Evolutionary conservation across 2,329 filamentous ascomycete species (phyloP), one percentile per base, ranked within the genome.

Genomic region (Cladobotryum mycophilum): DNA sequence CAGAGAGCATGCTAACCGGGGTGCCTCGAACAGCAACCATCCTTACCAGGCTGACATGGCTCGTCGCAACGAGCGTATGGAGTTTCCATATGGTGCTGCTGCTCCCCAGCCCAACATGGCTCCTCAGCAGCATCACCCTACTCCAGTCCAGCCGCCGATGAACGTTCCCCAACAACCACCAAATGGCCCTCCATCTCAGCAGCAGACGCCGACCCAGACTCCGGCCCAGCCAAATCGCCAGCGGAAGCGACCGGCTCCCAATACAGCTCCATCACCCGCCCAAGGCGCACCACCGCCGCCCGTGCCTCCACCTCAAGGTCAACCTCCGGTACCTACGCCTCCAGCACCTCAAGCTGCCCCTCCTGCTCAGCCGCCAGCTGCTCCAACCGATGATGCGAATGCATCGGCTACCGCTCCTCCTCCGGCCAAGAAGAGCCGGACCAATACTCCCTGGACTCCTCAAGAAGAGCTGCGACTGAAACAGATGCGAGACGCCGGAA

Each of bases 361-460:
- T 20, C 57, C 63, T 22, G 53, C 60, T 34, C 65, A 64, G 48
- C 49, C 63, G 2, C 64, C 45, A 22, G 34, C 62, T 49, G 57
- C 59, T 8, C 49, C 64, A n/a, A 53, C 49, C 35, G 66, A 69
- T 15, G 66, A 70, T 47, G 59, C 55, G 55, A 59, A 59, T 53
- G 47, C 65, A 48, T 47, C 67, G 52, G 49, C 58, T 51, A 41
- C 59, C 42, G 55, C 60, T 5, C 76, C 76, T 25, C 81, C 82
- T 2, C 82, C 83, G 6, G 76, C 81, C 44, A 99, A 97, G 75
- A 96, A 96, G 75, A 93, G 89, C 62, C 80, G 93, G 54, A 97
- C 93, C n/a, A 99, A 99, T 66, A 99, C 93, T 3, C 93, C 93
- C 0, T 99, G 93, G 93, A 96, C 91, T 2, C 89, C 92, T 2